These are phyloP conservation scores for Botryococcus braunii DNA, from an alignment of 163 green algal species.

Conservation along the genomic window DNA sequence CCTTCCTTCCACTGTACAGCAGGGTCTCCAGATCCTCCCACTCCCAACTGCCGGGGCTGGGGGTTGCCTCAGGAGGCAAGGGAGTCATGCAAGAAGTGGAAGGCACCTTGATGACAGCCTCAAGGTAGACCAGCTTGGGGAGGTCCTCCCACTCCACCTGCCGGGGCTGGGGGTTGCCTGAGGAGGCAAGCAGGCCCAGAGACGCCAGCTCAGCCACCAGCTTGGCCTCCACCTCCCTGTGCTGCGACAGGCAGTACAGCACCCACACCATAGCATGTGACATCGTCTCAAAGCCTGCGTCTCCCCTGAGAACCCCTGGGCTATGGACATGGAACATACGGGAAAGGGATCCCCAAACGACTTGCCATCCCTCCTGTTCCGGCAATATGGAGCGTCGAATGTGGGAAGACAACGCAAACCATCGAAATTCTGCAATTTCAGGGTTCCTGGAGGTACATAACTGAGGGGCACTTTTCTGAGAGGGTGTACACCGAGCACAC, in stretches of 20 bases:
- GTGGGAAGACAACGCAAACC: too few species aligned
- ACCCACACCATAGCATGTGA: neutral
- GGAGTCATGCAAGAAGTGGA: too few species aligned
- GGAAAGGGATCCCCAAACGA: too few species aligned
- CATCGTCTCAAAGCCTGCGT: neutral
- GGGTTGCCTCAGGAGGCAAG: neutral
- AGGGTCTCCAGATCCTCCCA: neutral
- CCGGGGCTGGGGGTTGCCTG: constrained; percentile 1
- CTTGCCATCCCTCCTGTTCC: too few species aligned
- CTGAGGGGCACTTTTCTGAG: too few species aligned
- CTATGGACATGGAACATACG: too few species aligned
- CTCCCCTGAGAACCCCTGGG: too few species aligned
- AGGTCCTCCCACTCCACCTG: constrained; percentile 20
- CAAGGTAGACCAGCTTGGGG: constrained; percentile 16
- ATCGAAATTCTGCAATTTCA: too few species aligned
- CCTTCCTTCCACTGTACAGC: neutral
- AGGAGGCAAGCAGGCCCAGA: constrained; percentile 19
- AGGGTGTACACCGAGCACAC: too few species aligned
- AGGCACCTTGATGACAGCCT: constrained; percentile 20
- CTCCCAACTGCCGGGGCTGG: neutral
- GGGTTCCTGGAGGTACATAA: too few species aligned
- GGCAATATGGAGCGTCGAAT: too few species aligned
- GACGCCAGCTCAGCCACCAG: constrained; percentile 20
- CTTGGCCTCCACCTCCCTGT: constrained; percentile 40
- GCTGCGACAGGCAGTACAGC: constrained; percentile 30